Conservation (phyloP, 352 stramenopile species). For the Halophytophthora batemanensis region DNA sequence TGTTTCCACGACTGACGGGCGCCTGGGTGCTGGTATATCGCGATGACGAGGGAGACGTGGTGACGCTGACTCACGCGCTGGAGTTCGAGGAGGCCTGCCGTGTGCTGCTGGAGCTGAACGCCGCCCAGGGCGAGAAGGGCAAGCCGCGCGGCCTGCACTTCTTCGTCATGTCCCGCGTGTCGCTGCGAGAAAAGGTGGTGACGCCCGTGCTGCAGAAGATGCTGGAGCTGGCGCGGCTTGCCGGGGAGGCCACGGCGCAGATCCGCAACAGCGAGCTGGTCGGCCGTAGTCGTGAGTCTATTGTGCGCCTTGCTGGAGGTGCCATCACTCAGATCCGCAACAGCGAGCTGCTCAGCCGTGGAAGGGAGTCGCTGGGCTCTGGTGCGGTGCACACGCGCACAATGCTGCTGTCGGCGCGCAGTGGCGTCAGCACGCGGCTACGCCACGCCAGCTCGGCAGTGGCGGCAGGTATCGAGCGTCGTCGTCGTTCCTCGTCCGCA, state of each 20-base stretch:
- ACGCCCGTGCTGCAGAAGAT: constrained; percentile 46
- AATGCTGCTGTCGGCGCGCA: constrained; percentile 39
- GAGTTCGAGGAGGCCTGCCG: constrained; percentile 60
- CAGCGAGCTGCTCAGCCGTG: constrained; percentile 39
- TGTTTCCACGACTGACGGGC: constrained; percentile 26
- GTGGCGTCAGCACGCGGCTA: constrained; percentile 43
- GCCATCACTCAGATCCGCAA: constrained; percentile 20
- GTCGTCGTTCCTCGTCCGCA: too few species aligned
- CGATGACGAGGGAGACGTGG: constrained; percentile 66
- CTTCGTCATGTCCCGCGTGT: constrained; percentile 46
- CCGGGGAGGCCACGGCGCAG: constrained; percentile 26
- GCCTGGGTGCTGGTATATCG: constrained; percentile 63
- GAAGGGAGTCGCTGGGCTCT: constrained; percentile 47
- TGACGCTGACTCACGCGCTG: constrained; percentile 47
- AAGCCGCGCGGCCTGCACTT: constrained; percentile 45
- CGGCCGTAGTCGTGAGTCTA: constrained; percentile 53
- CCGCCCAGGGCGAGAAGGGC: constrained; percentile 13
- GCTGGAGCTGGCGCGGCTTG: constrained; percentile 45
- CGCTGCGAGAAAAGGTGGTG: constrained; percentile 46
- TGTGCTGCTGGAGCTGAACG: constrained; percentile 36
- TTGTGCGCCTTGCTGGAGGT: too few species aligned
- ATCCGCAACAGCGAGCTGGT: constrained; percentile 37
- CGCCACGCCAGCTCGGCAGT: constrained; percentile 40
- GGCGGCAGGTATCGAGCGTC: constrained; percentile 47
- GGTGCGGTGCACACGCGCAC: constrained; percentile 49